Conservation (phyloP, 805 yeast species). For the Lipomyces yamadae region DNA sequence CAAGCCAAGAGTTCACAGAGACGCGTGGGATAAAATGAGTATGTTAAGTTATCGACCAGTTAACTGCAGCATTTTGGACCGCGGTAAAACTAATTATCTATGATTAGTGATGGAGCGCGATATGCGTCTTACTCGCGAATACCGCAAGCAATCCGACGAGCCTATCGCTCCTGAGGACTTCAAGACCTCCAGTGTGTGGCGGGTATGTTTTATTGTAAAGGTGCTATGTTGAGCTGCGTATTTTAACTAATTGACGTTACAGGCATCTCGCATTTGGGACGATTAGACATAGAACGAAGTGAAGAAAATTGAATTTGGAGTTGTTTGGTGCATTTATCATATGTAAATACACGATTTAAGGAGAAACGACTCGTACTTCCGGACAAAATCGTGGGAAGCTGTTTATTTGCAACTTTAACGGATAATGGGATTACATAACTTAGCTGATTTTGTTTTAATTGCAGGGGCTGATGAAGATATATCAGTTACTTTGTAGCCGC, state of each 20-base stretch:
- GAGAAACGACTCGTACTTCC: background rate
- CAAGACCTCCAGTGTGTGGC: conserved; percentile 66
- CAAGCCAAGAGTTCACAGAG: conserved; percentile 31
- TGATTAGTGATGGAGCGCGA: conserved; percentile 67
- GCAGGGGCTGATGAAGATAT: background rate
- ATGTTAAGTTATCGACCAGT: background rate
- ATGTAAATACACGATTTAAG: background rate
- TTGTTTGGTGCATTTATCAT: conserved; percentile 3
- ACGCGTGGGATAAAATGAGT: conserved; percentile 35
- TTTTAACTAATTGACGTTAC: background rate
- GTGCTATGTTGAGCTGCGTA: background rate
- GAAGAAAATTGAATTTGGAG: background rate
- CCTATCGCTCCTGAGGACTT: conserved; percentile 77
- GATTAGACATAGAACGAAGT: background rate
- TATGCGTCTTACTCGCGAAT: conserved; percentile 72
- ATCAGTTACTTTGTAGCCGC: background rate
- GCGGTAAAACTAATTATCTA: conserved; percentile 14
- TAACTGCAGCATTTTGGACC: background rate
- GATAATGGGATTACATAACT: background rate
- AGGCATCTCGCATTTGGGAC: conserved; percentile 14
- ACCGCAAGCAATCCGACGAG: conserved; percentile 68
- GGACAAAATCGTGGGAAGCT: background rate
- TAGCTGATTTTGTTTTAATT: background rate
- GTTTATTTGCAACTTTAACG: background rate
- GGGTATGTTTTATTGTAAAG: conserved; percentile 30